Evolutionary conservation across 2,329 filamentous ascomycete genomes (phyloP).

Genomic region (Gnomoniopsis sp.): DNA sequence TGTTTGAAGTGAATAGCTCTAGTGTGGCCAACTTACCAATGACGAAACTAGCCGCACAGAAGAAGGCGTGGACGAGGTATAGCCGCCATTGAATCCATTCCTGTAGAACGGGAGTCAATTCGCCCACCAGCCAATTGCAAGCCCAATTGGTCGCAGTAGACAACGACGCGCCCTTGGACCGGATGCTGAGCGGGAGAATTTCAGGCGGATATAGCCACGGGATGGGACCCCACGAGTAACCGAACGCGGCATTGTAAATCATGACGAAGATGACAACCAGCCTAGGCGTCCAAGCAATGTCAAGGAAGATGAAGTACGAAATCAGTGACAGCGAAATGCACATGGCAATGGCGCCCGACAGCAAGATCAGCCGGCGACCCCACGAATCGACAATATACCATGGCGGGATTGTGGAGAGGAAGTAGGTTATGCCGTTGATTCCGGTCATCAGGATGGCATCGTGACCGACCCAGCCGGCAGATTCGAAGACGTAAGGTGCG

Average conservation of each 20-base stretch:
- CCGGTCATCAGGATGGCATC: conserved; percentile 95
- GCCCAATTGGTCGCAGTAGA: conserved; percentile 98
- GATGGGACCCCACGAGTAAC: conserved; percentile 92
- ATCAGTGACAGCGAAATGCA: conserved; percentile 81
- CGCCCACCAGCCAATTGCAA: conserved; percentile 95
- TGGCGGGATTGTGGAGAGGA: conserved; percentile 87
- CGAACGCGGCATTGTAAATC: conserved; percentile 97
- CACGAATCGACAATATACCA: conserved; percentile 96
- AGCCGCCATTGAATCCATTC: conserved; percentile 90
- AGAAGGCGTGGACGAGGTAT: conserved; percentile 94
- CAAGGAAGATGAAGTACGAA: conserved; percentile 92
- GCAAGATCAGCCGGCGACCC: conserved; percentile 83
- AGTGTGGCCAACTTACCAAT: conserved; percentile 65
- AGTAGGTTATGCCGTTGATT: conserved; percentile 86
- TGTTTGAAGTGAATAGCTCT: not conserved
- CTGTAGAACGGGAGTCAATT: conserved; percentile 90
- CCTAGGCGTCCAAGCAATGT: conserved; percentile 72
- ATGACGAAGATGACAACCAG: conserved; percentile 94
- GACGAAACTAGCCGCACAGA: conserved; percentile 92
- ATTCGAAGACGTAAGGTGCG: conserved; percentile 92
- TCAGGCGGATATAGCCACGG: conserved; percentile 99
- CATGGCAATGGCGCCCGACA: conserved; percentile 89
- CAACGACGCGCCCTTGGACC: conserved; percentile 93
- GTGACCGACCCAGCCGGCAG: conserved; percentile 90
- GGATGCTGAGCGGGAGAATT: conserved; percentile 92